Percentiles rank a stretch among this genome's conserved stretches.
These are phyloP conservation scores for Pugionium cornutum DNA, from an alignment of 345 rosid genomes.

Conservation along the genomic window DNA sequence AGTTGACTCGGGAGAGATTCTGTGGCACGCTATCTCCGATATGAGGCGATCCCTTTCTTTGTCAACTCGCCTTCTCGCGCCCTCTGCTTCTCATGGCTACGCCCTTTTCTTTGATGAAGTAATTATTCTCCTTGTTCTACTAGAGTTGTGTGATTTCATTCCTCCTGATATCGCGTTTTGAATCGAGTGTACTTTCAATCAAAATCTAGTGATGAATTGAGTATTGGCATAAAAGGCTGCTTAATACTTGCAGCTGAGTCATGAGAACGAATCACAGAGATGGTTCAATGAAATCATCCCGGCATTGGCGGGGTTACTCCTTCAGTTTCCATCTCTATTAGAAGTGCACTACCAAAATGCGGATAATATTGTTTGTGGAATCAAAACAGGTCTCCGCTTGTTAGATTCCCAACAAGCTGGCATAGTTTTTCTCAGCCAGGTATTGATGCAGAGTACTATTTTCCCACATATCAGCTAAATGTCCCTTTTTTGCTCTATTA, in stretches of 20 bases:
- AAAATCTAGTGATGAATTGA: constrained; percentile 14
- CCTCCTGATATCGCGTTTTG: neutral
- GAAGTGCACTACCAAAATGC: constrained; percentile 67
- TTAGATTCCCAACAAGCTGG: constrained; percentile 68
- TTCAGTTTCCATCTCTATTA: constrained; percentile 61
- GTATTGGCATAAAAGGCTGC: neutral
- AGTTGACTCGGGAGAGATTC: constrained; percentile 63
- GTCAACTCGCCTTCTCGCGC: constrained; percentile 47
- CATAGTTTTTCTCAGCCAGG: constrained; percentile 81
- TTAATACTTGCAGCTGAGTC: constrained; percentile 47
- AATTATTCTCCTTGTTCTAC: neutral
- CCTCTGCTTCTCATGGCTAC: constrained; percentile 54
- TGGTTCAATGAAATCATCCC: constrained; percentile 78
- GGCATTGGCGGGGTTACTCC: constrained; percentile 58
- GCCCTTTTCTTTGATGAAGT: constrained; percentile 75
- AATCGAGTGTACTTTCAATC: neutral
- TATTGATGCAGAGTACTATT: constrained; percentile 26
- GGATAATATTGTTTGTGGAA: constrained; percentile 37
- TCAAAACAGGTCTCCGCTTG: constrained; percentile 58
- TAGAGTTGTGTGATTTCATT: neutral
- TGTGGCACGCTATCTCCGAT: constrained; percentile 56
- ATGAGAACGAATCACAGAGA: constrained; percentile 50
- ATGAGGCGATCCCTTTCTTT: constrained; percentile 54
- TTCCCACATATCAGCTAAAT: neutral
- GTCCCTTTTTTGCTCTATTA: no score